These are phyloP conservation scores for Aspergillus oerlinghausenensis DNA, from an alignment of 2,329 filamentous ascomycete genomes.

Conservation along the genomic window DNA sequence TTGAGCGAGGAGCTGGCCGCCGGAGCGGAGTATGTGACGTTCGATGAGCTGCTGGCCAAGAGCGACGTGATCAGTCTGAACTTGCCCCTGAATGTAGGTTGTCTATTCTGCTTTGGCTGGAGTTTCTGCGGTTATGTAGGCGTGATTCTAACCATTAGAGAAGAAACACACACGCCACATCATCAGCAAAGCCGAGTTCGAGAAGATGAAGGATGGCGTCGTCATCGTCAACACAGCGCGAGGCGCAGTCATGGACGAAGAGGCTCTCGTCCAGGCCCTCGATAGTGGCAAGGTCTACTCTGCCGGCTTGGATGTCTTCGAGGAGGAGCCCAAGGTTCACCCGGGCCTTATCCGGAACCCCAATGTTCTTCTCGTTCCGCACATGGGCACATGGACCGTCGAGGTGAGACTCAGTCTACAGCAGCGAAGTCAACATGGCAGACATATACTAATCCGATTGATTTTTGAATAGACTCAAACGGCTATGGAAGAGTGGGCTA, in stretches of 20 bases:
- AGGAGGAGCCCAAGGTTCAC: slow-evolving; percentile 73
- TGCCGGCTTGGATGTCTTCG: slow-evolving; percentile 75
- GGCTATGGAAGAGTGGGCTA: slow-evolving; percentile 69
- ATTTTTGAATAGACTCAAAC: slow-evolving; percentile 43
- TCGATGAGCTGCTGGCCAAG: slow-evolving; percentile 64
- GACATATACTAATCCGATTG: not conserved
- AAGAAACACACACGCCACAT: slow-evolving; percentile 67
- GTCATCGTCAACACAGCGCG: slow-evolving; percentile 79
- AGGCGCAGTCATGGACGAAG: slow-evolving; percentile 77
- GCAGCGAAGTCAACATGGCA: not conserved
- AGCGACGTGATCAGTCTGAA: slow-evolving; percentile 79
- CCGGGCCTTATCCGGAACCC: slow-evolving; percentile 66
- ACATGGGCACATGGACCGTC: slow-evolving; percentile 79
- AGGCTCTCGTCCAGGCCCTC: slow-evolving; percentile 69
- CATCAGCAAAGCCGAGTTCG: slow-evolving; percentile 66
- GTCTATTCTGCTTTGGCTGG: slow-evolving; percentile 1
- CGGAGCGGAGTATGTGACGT: slow-evolving; percentile 50
- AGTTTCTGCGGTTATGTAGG: not conserved
- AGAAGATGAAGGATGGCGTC: slow-evolving; percentile 71
- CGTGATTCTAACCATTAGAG: not conserved
- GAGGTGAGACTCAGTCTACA: slow-evolving; percentile 42
- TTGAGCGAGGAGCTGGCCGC: slow-evolving; percentile 50
- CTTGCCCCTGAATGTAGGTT: slow-evolving; percentile 70
- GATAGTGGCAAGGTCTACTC: slow-evolving; percentile 65
- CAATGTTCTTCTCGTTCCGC: slow-evolving; percentile 70